These are phyloP conservation scores for Martiniozyma abietophila DNA, from an alignment of 805 yeast genomes.

Conservation along the genomic window DNA sequence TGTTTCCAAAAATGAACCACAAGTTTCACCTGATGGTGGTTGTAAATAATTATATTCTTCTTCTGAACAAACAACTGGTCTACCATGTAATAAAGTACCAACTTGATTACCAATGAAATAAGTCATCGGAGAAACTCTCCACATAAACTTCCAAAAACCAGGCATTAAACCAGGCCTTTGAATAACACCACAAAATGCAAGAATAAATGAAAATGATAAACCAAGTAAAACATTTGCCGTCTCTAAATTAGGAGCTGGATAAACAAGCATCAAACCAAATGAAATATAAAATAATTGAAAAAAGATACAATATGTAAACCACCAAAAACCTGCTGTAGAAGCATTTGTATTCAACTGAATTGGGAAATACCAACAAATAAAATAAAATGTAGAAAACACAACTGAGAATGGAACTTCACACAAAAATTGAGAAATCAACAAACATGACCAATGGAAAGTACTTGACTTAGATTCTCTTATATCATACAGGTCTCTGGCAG, in stretches of 20 bases:
- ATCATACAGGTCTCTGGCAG: constrained; percentile 58
- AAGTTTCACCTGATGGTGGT: constrained; percentile 57
- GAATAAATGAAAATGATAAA: constrained; percentile 45
- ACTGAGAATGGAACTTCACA: constrained; percentile 55
- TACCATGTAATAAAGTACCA: constrained; percentile 39
- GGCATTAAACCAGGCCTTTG: constrained; percentile 53
- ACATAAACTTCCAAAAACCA: constrained; percentile 51
- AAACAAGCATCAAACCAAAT: constrained; percentile 46
- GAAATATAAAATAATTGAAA: constrained; percentile 38
- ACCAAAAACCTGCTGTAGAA: constrained; percentile 41
- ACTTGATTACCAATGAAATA: constrained; percentile 53
- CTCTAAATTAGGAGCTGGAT: constrained; percentile 54
- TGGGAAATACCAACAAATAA: constrained; percentile 30
- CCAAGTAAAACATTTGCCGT: constrained; percentile 55
- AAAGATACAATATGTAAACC: constrained; percentile 26
- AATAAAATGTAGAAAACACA: constrained; percentile 39
- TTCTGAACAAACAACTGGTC: constrained; percentile 38
- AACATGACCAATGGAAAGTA: constrained; percentile 62
- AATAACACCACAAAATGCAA: constrained; percentile 63
- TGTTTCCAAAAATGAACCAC: constrained; percentile 41
- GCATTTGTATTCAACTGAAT: constrained; percentile 27
- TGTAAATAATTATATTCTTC: constrained; percentile 40
- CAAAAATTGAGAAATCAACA: constrained; percentile 45
- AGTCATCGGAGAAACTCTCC: constrained; percentile 63
- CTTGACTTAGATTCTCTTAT: constrained; percentile 64